These are phyloP conservation scores for Fusarium tanahbumbuense DNA, from an alignment of 2,329 filamentous ascomycete genomes.

Conservation along the genomic window DNA sequence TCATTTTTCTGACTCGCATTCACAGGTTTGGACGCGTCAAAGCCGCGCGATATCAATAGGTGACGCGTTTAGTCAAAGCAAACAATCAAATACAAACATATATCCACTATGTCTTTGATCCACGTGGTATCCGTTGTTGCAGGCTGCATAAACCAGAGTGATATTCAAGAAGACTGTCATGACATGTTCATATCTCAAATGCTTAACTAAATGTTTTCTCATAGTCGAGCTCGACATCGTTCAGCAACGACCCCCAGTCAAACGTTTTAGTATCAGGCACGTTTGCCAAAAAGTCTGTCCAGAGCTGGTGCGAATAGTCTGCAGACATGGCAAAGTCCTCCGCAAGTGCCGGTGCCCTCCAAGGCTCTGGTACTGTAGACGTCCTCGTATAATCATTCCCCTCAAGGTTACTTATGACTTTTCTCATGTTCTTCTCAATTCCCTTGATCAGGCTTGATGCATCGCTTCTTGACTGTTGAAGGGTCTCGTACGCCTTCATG, in stretches of 20 bases:
- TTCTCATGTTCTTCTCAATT: slow-evolving; percentile 1
- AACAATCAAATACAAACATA: neutral
- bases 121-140: neutral
- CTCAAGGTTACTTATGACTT: neutral
- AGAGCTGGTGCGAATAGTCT: slow-evolving; percentile 5
- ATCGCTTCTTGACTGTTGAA: neutral
- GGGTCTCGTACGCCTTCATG: neutral
- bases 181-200: neutral
- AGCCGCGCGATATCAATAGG: fast-evolving
- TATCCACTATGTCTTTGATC: fast-evolving
- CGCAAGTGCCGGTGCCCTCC: too few relatives aligned
- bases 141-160: fast-evolving
- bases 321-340: neutral
- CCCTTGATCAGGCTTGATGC: neutral
- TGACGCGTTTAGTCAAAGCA: fast-evolving
- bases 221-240: neutral
- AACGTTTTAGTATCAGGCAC: slow-evolving; percentile 7
- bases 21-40: neutral
- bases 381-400: neutral
- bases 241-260: slow-evolving; percentile 2
- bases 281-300: slow-evolving; percentile 6
- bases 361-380: neutral
- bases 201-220: too few relatives aligned
- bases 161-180: neutral
- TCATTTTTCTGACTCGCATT: neutral